A percentile compares a stretch with the other conserved stretches of the same genome.
Conservation (phyloP, 495 filamentous ascomycete species). For the Aspergillus mulundensis region DNA sequence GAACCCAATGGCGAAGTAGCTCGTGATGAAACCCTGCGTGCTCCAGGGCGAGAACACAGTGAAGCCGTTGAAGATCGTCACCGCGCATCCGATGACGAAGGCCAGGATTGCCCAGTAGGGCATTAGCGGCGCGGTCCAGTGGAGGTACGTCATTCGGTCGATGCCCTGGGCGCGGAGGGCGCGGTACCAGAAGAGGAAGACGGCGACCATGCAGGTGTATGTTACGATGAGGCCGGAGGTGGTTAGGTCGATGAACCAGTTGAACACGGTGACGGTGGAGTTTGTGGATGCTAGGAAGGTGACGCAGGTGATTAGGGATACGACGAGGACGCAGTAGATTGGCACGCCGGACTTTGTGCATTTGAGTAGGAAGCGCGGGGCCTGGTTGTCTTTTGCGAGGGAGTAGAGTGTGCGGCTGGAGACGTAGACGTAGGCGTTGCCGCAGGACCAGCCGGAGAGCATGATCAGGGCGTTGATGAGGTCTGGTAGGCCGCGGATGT, state of each 20-base stretch:
- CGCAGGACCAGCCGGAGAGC: conserved; percentile 62
- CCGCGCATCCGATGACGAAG: conserved; percentile 17
- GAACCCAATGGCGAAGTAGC: conserved; percentile 33
- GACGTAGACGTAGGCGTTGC: conserved; percentile 74
- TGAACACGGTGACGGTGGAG: conserved; percentile 50
- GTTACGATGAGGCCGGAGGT: conserved; percentile 52
- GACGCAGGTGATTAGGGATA: conserved; percentile 53
- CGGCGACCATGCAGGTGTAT: conserved; percentile 50
- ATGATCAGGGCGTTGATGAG: conserved; percentile 73
- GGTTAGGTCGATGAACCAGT: conserved; percentile 54
- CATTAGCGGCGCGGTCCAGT: conserved; percentile 27
- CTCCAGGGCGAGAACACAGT: conserved; percentile 29
- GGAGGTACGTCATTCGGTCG: conserved; percentile 33
- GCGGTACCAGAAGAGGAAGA: conserved; percentile 56
- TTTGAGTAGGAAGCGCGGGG: conserved; percentile 45
- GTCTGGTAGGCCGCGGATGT: conserved; percentile 58
- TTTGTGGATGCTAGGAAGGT: conserved; percentile 59
- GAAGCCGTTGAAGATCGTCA: conserved; percentile 32
- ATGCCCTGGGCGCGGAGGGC: conserved; percentile 53
- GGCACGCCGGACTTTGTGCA: conserved; percentile 52
- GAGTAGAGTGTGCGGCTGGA: conserved; percentile 71
- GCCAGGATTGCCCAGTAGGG: conserved; percentile 28
- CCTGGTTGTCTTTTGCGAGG: conserved; percentile 64
- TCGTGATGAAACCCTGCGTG: conserved; percentile 31
- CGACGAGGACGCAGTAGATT: conserved; percentile 52